Percentiles rank a stretch among this genome's conserved stretches.
Conservation (phyloP, 1,284 basidiomycete species). For the Sporisorium reilianum region DNA sequence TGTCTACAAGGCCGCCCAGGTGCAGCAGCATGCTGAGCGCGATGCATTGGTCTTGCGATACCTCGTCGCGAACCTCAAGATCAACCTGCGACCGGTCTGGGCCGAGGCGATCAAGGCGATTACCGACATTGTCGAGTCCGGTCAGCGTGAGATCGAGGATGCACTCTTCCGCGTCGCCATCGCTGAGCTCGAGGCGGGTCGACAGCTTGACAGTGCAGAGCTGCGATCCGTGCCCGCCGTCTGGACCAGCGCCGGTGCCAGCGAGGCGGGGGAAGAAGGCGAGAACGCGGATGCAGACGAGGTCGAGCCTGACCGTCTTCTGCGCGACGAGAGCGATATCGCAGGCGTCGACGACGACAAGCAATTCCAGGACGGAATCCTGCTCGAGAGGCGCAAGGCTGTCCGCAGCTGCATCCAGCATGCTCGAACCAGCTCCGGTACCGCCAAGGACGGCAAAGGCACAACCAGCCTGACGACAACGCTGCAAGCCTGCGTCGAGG, state of each 20-base stretch:
- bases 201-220: slow-evolving; percentile 26
- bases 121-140: slow-evolving; percentile 51
- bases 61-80: slow-evolving; percentile 62
- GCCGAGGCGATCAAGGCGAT: slow-evolving; percentile 58
- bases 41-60: slow-evolving; percentile 51
- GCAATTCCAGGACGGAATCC: slow-evolving; percentile 58
- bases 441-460: slow-evolving; percentile 1
- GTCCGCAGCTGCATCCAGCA: slow-evolving; percentile 48
- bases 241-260: slow-evolving; percentile 13
- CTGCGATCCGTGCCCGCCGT: slow-evolving; percentile 22
- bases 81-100: slow-evolving; percentile 68
- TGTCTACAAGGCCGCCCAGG: slow-evolving; percentile 32
- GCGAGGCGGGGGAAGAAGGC: slow-evolving; percentile 6
- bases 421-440: slow-evolving; percentile 30
- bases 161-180: slow-evolving; percentile 30
- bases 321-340: slow-evolving; percentile 38
- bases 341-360: slow-evolving; percentile 52
- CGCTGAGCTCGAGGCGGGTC: slow-evolving; percentile 41
- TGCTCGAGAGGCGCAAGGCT: slow-evolving; percentile 38
- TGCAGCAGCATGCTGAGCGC: slow-evolving; percentile 14
- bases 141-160: slow-evolving; percentile 19
- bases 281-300: slow-evolving; percentile 23
- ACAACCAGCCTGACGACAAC: slow-evolving; percentile 28
- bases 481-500: slow-evolving; percentile 30
- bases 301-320: slow-evolving; percentile 35